These are phyloP conservation scores for Ceratobasidium sp. DNA, from an alignment of 1,284 basidiomycete genomes.

Conservation along the genomic window DNA sequence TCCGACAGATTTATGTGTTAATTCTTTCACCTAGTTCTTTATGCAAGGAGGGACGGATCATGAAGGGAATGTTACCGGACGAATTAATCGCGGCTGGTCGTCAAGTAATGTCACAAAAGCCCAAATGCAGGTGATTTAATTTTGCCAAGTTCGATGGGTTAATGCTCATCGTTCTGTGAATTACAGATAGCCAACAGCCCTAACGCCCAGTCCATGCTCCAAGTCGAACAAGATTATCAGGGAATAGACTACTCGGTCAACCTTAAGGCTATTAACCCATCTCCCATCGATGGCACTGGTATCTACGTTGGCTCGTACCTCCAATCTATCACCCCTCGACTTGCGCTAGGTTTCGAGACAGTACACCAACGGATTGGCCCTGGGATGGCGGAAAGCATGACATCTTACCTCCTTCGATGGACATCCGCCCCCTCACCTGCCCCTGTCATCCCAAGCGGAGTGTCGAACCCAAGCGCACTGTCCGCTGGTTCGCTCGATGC, in stretches of 20 bases:
- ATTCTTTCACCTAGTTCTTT: conserved; percentile 73
- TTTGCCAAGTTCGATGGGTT: conserved; percentile 8
- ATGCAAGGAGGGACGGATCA: conserved; percentile 96
- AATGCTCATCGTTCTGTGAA: conserved; percentile 2
- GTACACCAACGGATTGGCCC: conserved; percentile 80
- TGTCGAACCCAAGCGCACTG: conserved; percentile 24
- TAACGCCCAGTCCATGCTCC: conserved; percentile 87
- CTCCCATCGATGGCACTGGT: conserved; percentile 88
- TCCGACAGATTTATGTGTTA: conserved; percentile 47
- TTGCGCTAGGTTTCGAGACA: conserved; percentile 93
- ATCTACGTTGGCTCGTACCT: conserved; percentile 95
- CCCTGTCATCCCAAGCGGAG: conserved; percentile 51
- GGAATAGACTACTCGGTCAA: conserved; percentile 92
- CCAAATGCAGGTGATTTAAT: conserved; percentile 82
- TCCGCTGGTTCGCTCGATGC: conserved; percentile 51
- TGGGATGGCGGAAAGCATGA: conserved; percentile 77
- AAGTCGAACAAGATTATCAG: conserved; percentile 94
- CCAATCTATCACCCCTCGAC: conserved; percentile 92
- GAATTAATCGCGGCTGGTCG: conserved; percentile 92
- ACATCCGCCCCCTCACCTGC: conserved; percentile 64
- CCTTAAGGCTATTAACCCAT: conserved; percentile 93
- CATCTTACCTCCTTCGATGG: conserved; percentile 92
- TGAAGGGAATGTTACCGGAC: conserved; percentile 89
- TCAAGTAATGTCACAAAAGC: conserved; percentile 85
- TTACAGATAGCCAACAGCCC: conserved; percentile 46